These are phyloP conservation scores for Vaccinium corymbosum DNA, from an alignment of 148 eudicot species.

Conservation along the genomic window DNA sequence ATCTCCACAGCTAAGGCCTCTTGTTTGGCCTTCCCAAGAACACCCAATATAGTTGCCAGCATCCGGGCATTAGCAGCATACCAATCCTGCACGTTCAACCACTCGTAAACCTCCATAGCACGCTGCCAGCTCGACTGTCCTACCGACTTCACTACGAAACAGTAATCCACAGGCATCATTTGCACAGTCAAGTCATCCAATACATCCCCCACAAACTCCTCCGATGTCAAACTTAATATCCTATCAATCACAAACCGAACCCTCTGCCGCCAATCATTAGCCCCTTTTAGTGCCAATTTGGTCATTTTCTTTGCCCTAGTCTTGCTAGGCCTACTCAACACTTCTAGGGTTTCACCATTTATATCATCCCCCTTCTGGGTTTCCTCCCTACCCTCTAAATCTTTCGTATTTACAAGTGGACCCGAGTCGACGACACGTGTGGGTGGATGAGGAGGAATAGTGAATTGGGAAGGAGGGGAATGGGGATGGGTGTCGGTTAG, in stretches of 20 bases:
- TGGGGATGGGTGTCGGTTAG: constrained; percentile 32
- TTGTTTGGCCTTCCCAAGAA: constrained; percentile 92
- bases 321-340: constrained; percentile 58
- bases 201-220: constrained; percentile 86
- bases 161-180: constrained; percentile 89
- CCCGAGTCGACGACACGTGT: constrained; percentile 20
- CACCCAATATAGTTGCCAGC: constrained; percentile 78
- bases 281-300: constrained; percentile 81
- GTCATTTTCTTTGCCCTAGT: constrained; percentile 74
- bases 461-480: constrained; percentile 38
- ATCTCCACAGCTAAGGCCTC: constrained; percentile 80
- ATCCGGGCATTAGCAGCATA: constrained; percentile 76
- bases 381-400: constrained; percentile 26
- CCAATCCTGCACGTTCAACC: constrained; percentile 87
- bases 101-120: constrained; percentile 88
- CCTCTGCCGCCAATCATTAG: constrained; percentile 83
- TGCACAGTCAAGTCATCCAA: constrained; percentile 67
- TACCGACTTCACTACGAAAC: constrained; percentile 83
- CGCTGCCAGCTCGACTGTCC: constrained; percentile 86
- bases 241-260: constrained; percentile 74
- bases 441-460: constrained; percentile 17
- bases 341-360: constrained; percentile 48
- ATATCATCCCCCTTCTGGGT: constrained; percentile 15
- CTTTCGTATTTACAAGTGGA: constrained; percentile 15
- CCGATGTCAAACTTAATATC: constrained; percentile 57